These are phyloP conservation scores for Phoenix dactylifera DNA, from an alignment of 176 grass and related monocot genomes.

Conservation along the genomic window DNA sequence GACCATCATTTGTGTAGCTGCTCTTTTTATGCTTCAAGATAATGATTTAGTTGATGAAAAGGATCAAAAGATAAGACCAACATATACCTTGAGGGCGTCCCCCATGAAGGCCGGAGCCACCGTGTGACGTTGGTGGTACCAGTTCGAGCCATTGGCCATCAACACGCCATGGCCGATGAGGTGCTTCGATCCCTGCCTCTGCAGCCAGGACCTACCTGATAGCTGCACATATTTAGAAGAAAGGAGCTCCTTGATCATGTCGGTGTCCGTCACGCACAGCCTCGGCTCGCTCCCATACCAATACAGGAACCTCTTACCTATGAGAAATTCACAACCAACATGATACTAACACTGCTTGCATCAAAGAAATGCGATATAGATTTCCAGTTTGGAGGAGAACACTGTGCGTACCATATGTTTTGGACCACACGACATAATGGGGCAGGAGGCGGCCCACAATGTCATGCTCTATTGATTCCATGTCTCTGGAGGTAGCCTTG, in stretches of 20 bases:
- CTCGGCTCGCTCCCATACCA: conserved; percentile 84
- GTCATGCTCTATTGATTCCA: conserved; percentile 60
- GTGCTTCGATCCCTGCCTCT: conserved; percentile 57
- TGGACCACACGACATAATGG: conserved; percentile 79
- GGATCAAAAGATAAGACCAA: too few relatives aligned
- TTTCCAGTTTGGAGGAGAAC: too few relatives aligned
- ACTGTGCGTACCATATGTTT: conserved; percentile 37
- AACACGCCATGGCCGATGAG: conserved; percentile 80
- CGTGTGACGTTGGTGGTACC: conserved; percentile 91
- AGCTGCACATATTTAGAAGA: conserved; percentile 64
- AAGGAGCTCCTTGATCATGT: conserved; percentile 75
- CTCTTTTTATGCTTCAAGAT: too few relatives aligned
- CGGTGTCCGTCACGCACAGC: conserved; percentile 71
- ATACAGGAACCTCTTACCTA: conserved; percentile 78
- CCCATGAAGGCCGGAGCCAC: conserved; percentile 93
- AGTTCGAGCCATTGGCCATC: conserved; percentile 78
- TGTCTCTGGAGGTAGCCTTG: conserved; percentile 45
- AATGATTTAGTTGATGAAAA: too few relatives aligned
- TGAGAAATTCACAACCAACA: too few relatives aligned
- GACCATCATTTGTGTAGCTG: too few relatives aligned
- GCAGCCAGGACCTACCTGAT: conserved; percentile 80
- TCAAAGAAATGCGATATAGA: too few relatives aligned
- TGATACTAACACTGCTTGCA: too few relatives aligned
- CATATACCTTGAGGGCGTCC: conserved; percentile 72
- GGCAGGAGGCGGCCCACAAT: conserved; percentile 87